phyloP scores from a whole-genome alignment of 345 rosid genomes.

The Eucalyptus curtisii region DNA sequence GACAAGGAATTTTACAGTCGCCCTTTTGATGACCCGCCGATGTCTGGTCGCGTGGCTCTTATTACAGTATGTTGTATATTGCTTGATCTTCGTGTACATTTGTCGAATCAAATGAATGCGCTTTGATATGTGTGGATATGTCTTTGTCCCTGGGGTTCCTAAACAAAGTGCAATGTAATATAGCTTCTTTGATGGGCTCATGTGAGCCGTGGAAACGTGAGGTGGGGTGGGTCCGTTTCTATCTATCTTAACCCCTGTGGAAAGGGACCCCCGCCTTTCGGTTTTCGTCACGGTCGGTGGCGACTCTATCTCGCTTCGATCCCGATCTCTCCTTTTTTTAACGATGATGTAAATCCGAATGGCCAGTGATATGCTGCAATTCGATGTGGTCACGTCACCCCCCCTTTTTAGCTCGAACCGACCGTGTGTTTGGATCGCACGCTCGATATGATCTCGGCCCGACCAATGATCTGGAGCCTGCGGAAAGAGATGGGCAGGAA shows the following conservation, averaged over 20 bases:
- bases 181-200: neutral
- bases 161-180: neutral
- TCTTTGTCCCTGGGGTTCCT: neutral
- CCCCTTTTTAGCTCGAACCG: neutral
- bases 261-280: neutral
- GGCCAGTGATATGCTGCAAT: neutral
- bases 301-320: neutral
- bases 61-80: neutral
- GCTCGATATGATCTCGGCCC: neutral
- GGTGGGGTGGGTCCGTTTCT: neutral
- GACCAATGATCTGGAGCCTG: neutral
- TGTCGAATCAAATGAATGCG: neutral
- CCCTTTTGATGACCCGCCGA: neutral
- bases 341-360: neutral
- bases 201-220: neutral
- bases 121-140: neutral
- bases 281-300: neutral
- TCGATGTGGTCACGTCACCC: neutral
- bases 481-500: neutral
- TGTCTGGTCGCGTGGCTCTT: neutral
- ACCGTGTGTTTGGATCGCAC: neutral
- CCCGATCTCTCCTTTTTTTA: neutral
- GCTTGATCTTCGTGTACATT: neutral
- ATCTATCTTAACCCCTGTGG: neutral
- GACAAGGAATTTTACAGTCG: neutral